Evolutionary conservation across 2,329 filamentous ascomycete species (phyloP), one percentile per base, ranked within the genome.

Genomic region (Albifimbria verrucaria): DNA sequence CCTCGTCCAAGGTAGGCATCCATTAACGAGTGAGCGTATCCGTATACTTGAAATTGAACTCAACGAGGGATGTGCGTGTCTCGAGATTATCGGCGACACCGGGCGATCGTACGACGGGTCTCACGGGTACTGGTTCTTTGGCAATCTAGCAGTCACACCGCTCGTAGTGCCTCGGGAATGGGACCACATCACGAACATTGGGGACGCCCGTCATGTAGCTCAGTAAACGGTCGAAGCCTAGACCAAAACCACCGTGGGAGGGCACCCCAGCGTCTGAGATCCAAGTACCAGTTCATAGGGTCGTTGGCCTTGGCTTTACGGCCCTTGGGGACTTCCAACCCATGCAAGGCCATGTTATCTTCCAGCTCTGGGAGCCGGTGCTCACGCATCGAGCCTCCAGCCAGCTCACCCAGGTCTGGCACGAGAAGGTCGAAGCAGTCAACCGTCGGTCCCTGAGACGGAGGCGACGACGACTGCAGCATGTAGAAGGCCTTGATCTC

Each of bases 391-490:
- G 91, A 96, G 32, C 92, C 92, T 23, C 92, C 92, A 2, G 88
- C 90, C 48, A 96, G 82, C 72, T 97, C 92, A 66, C 90, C 92
- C 53, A 93, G 79, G 54, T 92, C 89, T 17, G 91, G 91, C 17
- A 96, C 85, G 17, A 97, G 77, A 47, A 97, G 81, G 69, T 97
- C 92, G 67, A 97, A 97, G 72, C 91, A 96, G 55, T 92, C 90
- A 12, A 91, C 91, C 4, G 91, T 95, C 46, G 66, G 61, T 45
- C 70, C 68, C 45, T 66, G 58, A 4, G 59, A 23, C 9, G 65
- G 63, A 12, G 63, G 59, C 1, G 63, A 55, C 21, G 60, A 57
- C 12, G 68, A 72, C 50, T 72, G 71, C 42, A 70, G 73, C 78
- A 81, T 81, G 68, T 81, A 99, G 72, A 97, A 99, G 11, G 93